Base-by-base conservation (phyloP, 352 stramenopile species). In the Thalassiosira sp. region DNA sequence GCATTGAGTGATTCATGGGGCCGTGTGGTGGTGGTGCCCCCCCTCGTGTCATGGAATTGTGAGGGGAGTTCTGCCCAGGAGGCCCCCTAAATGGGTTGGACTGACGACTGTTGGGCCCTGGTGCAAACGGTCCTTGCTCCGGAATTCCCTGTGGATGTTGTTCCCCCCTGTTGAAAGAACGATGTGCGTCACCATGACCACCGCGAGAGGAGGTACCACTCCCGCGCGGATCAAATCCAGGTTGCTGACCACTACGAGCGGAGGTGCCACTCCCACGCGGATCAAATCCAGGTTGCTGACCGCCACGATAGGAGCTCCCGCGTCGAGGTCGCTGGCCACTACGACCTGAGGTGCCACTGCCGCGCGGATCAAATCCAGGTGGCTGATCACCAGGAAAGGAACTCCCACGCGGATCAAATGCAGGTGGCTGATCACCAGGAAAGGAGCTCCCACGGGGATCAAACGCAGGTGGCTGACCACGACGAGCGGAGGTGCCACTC, bases 231-330 rank as follows among this genome's bases (percentile, higher is more conserved):
- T 37, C 3, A 37, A 37, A n/a, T n/a, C n/a, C n/a, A n/a, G n/a
- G n/a, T n/a, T n/a, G n/a, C n/a, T n/a, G n/a, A 37, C 31, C 31
- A 37, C 3, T 37, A 8, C 31, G 8, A 37, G 31, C n/a, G 40
- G 1, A 5, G 16, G 3, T 40, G 52, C 52, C 52, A 43, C 52
- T 60, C 10, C 52, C 20, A 20, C 52, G 52, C 11, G 52, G 52
- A 16, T 60, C 52, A 43, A 60, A 60, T 25, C 43, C 43, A 52
- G 31, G 31, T 37, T 3, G 31, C 31, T 37, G 31, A 37, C 31
- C 31, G 31, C n/a, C n/a, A 8, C 8, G 31, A 3, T 8, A 37
- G 31, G 8, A 37, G 8, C 31, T 8, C 8, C 31, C 31, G 31
- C n/a, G n/a, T n/a, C n/a, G 8, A 37, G 8, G 8, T 37, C 31